Conservation (phyloP, 2,329 filamentous ascomycete genomes). For the Neonectria ditissima region DNA sequence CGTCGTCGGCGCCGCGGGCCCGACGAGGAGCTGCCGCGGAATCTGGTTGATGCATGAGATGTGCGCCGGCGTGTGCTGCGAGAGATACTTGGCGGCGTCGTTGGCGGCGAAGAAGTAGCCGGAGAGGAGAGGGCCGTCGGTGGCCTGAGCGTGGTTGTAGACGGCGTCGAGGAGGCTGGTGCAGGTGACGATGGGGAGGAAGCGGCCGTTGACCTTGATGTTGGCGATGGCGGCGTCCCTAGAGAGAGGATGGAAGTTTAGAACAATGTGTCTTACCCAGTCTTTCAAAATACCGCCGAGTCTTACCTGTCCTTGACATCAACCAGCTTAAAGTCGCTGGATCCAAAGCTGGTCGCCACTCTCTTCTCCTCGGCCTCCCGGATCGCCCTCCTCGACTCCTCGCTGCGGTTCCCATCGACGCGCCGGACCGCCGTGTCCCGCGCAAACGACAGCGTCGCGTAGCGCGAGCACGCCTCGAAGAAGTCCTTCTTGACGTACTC, state of each 20-base stretch:
- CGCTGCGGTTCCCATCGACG: conserved; percentile 16
- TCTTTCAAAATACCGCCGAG: too few species aligned
- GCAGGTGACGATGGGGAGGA: conserved; percentile 25
- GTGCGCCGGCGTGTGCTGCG: conserved; percentile 22
- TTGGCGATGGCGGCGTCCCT: conserved; percentile 20
- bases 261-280: too few species aligned
- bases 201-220: conserved; percentile 25
- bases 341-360: conserved; percentile 13
- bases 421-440: conserved; percentile 16
- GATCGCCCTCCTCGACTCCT: conserved; percentile 15
- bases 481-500: conserved; percentile 42
- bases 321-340: conserved; percentile 20
- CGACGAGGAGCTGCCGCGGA: conserved; percentile 23
- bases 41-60: conserved; percentile 25
- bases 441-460: conserved; percentile 18
- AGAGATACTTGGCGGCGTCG: conserved; percentile 24
- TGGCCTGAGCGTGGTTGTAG: conserved; percentile 15
- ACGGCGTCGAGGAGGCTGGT: conserved; percentile 21
- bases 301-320: conserved; percentile 24
- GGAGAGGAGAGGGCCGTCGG: conserved; percentile 12
- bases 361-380: conserved; percentile 18
- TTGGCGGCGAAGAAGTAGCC: conserved; percentile 20
- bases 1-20: conserved; percentile 8
- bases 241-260: background rate
- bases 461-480: conserved; percentile 22